These are phyloP conservation scores for Trypanosoma conorhini DNA, from an alignment of 208 protist genomes.

Conservation along the genomic window DNA sequence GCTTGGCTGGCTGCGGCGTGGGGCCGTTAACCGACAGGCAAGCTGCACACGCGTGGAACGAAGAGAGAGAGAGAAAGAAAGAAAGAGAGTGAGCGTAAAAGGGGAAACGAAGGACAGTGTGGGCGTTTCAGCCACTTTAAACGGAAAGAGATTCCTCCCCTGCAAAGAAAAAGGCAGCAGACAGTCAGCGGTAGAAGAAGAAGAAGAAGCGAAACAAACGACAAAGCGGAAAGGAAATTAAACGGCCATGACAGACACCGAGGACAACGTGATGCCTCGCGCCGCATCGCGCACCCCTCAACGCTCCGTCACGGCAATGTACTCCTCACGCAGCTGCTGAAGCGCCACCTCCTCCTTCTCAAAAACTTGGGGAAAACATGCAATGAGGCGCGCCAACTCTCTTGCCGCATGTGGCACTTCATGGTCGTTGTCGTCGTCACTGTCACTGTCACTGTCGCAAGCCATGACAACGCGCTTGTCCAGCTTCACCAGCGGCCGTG, in stretches of 20 bases:
- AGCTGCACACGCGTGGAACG: no score
- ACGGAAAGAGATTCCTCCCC: neutral
- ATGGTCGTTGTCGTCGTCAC: slow-evolving; percentile 1
- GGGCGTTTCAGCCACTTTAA: neutral
- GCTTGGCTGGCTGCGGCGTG: no score
- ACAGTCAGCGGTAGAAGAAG: slow-evolving; percentile 2
- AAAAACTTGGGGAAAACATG: slow-evolving; percentile 23
- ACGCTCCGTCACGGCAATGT: slow-evolving; percentile 16
- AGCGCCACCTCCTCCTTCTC: slow-evolving; percentile 12
- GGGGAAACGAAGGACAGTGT: neutral
- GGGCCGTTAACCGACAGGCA: no score
- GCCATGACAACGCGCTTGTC: slow-evolving; percentile 15
- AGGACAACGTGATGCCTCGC: neutral
- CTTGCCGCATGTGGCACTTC: neutral
- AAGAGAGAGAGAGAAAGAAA: no score
- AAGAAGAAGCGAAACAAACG: neutral
- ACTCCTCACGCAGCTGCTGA: slow-evolving; percentile 15
- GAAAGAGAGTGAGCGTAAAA: slow-evolving; percentile 1
- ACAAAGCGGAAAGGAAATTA: no score
- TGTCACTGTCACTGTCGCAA: slow-evolving; percentile 29
- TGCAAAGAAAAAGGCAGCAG: neutral
- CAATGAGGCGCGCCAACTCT: slow-evolving; percentile 20
- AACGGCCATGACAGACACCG: neutral
- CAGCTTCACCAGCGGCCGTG: slow-evolving; percentile 8
- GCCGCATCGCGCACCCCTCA: neutral